Conservation (phyloP, 352 stramenopile species). For the Sclerospora graminicola region DNA sequence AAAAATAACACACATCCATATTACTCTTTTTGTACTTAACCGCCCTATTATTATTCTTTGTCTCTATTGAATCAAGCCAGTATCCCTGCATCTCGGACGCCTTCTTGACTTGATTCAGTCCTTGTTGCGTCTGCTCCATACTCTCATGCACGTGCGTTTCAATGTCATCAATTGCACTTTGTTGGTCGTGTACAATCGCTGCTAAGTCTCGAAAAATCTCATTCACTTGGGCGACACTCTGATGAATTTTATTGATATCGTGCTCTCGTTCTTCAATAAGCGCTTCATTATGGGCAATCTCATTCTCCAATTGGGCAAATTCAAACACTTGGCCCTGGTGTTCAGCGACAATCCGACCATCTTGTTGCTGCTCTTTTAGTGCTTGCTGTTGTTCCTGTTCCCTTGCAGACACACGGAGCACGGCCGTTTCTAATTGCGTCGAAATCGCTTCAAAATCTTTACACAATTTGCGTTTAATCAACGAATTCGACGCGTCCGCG, state of each 20-base stretch:
- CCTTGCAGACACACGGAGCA: conserved; percentile 49
- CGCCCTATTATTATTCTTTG: background rate
- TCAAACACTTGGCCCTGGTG: conserved; percentile 67
- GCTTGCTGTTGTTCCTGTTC: conserved; percentile 52
- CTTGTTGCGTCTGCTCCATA: conserved; percentile 75
- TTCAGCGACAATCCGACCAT: conserved; percentile 46
- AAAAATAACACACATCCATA: too few relatives aligned
- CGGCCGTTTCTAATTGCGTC: conserved; percentile 51
- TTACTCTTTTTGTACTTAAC: too few relatives aligned
- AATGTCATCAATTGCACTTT: conserved; percentile 78
- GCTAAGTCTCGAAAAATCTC: conserved; percentile 87
- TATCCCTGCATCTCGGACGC: conserved; percentile 67
- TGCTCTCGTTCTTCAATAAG: conserved; percentile 86
- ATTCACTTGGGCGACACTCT: conserved; percentile 83
- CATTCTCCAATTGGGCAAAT: conserved; percentile 72
- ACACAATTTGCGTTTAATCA: conserved; percentile 72
- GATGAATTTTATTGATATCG: conserved; percentile 81
- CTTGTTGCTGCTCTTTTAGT: conserved; percentile 30
- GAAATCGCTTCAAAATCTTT: conserved; percentile 79
- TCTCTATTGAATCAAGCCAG: conserved; percentile 57
- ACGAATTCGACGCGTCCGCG: conserved; percentile 43
- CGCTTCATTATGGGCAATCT: conserved; percentile 83
- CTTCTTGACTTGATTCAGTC: conserved; percentile 78
- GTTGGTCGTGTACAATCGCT: conserved; percentile 78
- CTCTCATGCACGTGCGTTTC: conserved; percentile 79